A percentile compares a stretch with the other conserved stretches of the same genome.
Conservation (phyloP, 2,329 filamentous ascomycete species). For the Teratosphaeria gauchensis region DNA sequence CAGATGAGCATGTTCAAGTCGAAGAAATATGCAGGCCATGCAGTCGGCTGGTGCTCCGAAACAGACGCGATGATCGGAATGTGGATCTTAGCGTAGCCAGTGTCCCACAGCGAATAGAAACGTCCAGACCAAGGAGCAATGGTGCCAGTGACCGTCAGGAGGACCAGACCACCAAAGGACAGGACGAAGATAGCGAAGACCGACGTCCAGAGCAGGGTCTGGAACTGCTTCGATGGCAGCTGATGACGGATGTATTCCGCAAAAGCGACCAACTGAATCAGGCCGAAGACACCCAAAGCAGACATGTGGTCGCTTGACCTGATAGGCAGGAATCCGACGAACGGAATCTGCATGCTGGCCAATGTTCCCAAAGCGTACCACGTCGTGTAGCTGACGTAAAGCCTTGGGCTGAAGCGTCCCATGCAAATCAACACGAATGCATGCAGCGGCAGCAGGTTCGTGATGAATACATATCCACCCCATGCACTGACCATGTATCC, state of each 20-base stretch:
- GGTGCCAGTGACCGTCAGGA: conserved; percentile 75
- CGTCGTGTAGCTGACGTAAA: conserved; percentile 95
- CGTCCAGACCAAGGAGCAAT: conserved; percentile 97
- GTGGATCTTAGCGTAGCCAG: conserved; percentile 96
- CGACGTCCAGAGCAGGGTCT: conserved; percentile 71
- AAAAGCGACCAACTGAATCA: conserved; percentile 86
- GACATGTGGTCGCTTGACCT: conserved; percentile 98
- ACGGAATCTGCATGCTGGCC: conserved; percentile 98
- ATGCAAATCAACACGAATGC: conserved; percentile 90
- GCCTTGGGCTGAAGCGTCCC: conserved; percentile 85
- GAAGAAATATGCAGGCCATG: conserved; percentile 99
- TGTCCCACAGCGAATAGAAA: conserved; percentile 99
- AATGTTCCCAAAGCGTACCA: conserved; percentile 96
- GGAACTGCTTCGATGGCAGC: conserved; percentile 86
- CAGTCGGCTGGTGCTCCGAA: conserved; percentile 96
- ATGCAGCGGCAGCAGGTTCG: conserved; percentile 89
- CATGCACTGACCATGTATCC: conserved; percentile 99
- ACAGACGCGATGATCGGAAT: conserved; percentile 99
- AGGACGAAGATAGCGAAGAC: conserved; percentile 65
- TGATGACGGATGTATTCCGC: conserved; percentile 84
- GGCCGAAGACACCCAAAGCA: conserved; percentile 90
- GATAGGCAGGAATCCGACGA: conserved; percentile 93
- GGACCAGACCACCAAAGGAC: conserved; percentile 64
- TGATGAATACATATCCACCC: conserved; percentile 99
- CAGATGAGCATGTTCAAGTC: conserved; percentile 97